A percentile compares a stretch with the other conserved stretches of the same genome.
Conservation (phyloP, 306 rosid genomes). For the Elaeagnus macrophylla region DNA sequence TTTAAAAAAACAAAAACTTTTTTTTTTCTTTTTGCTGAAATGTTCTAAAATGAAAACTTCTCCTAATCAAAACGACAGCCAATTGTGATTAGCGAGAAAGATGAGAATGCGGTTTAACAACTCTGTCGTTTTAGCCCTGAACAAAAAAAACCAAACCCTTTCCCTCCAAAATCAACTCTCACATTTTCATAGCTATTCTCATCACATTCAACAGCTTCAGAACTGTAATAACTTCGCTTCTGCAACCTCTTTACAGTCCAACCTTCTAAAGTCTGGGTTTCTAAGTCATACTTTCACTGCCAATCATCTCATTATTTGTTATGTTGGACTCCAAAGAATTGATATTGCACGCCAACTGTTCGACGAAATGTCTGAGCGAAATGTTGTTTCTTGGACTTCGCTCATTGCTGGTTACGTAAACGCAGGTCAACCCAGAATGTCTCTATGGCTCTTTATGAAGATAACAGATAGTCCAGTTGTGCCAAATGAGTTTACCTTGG, state of each 20-base stretch:
- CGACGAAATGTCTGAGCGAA: conserved; percentile 47
- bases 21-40: too few relatives aligned
- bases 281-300: conserved; percentile 34
- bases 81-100: background rate
- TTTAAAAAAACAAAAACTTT: too few relatives aligned
- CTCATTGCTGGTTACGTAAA: conserved; percentile 56
- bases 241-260: conserved; percentile 39
- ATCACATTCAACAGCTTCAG: conserved; percentile 35
- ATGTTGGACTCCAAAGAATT: conserved; percentile 34
- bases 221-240: conserved; percentile 31
- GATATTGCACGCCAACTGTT: conserved; percentile 44
- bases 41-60: background rate
- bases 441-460: conserved; percentile 36
- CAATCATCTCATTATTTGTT: conserved; percentile 56
- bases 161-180: conserved; percentile 31
- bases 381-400: conserved; percentile 77
- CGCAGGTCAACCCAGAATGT: conserved; percentile 29
- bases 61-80: background rate
- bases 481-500: conserved; percentile 63
- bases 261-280: conserved; percentile 38
- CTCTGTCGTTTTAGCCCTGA: conserved; percentile 18
- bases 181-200: conserved; percentile 22
- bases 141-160: conserved; percentile 5
- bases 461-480: conserved; percentile 36
- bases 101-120: conserved; percentile 18